Percentiles rank a stretch among this genome's conserved stretches.
Evolutionary conservation across 108 stramenopile species (phyloP).

Genomic region (Chaetoceros tenuissimus): DNA sequence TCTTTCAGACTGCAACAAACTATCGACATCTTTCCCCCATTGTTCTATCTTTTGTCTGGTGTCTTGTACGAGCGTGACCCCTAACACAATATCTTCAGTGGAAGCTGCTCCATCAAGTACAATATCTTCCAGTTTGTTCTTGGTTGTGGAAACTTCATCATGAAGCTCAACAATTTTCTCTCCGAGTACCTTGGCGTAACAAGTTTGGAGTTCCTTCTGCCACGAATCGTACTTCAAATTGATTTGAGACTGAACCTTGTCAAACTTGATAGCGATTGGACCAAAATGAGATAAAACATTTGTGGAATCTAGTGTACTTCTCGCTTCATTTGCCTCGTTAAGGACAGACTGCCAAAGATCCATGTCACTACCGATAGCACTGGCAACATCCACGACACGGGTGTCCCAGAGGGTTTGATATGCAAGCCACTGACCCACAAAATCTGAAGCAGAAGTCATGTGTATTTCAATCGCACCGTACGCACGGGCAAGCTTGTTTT

Average conservation of each 20-base stretch:
- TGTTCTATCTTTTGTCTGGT: conserved; percentile 45
- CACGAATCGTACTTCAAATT: conserved; percentile 97
- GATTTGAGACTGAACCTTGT: conserved; percentile 88
- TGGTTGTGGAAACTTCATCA: conserved; percentile 54
- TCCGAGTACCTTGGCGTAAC: conserved; percentile 75
- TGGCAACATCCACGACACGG: conserved; percentile 70
- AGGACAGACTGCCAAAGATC: conserved; percentile 83
- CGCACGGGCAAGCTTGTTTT: conserved; percentile 36
- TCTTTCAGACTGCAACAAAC: conserved; percentile 69
- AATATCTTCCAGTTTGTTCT: conserved; percentile 67
- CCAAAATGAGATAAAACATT: conserved; percentile 77
- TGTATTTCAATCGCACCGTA: conserved; percentile 67
- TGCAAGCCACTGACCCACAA: conserved; percentile 87
- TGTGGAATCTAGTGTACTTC: conserved; percentile 80
- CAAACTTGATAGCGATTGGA: conserved; percentile 79
- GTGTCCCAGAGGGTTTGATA: conserved; percentile 97
- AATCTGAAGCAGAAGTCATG: conserved; percentile 47
- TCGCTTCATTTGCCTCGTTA: conserved; percentile 71
- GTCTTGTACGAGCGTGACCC: conserved; percentile 90
- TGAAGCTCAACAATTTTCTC: conserved; percentile 56
- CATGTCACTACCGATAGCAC: conserved; percentile 72
- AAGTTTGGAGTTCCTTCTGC: conserved; percentile 90
- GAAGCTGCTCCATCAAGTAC: conserved; percentile 71
- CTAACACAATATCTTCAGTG: conserved; percentile 86
- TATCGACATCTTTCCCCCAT: conserved; percentile 58